Conservation (phyloP, 352 stramenopile genomes). For the Pythium insidiosum region DNA sequence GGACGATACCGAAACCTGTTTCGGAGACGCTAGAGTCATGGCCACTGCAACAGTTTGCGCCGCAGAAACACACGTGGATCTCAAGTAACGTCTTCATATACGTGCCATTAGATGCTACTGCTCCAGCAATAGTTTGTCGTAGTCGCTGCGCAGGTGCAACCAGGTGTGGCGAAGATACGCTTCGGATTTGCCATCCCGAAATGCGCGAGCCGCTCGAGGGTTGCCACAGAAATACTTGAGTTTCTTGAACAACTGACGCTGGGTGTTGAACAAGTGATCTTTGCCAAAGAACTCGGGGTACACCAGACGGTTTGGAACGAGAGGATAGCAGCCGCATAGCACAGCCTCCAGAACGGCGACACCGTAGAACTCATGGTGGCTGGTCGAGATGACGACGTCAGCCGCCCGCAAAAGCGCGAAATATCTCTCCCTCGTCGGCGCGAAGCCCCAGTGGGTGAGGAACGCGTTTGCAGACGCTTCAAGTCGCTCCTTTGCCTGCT, state of each 20-base stretch:
- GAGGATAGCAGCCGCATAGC: conserved; percentile 31
- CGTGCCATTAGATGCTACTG: too few relatives aligned
- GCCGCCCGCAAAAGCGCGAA: conserved; percentile 21
- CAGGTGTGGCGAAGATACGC: conserved; percentile 30
- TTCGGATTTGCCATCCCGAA: too few relatives aligned
- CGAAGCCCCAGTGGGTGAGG: conserved; percentile 33
- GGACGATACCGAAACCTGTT: too few relatives aligned
- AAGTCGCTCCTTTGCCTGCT: conserved; percentile 13
- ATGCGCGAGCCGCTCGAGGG: conserved; percentile 13
- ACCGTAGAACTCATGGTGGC: conserved; percentile 49
- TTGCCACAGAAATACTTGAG: conserved; percentile 29
- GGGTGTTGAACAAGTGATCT: conserved; percentile 30
- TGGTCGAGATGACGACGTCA: conserved; percentile 48
- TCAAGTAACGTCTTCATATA: too few relatives aligned
- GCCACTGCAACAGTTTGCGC: too few relatives aligned
- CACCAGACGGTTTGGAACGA: conserved; percentile 40
- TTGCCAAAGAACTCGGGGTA: conserved; percentile 37
- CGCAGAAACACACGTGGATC: too few relatives aligned
- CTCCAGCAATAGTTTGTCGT: conserved; percentile 13
- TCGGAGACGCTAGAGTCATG: too few relatives aligned
- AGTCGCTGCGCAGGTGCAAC: conserved; percentile 15
- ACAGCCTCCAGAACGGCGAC: conserved; percentile 42
- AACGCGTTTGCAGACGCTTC: conserved; percentile 14
- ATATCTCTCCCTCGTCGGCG: conserved; percentile 21
- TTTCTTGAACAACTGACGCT: conserved; percentile 35